Evolutionary conservation across 192 early-diverging fungal species (phyloP).

Genomic region (Dissophora globulifera): DNA sequence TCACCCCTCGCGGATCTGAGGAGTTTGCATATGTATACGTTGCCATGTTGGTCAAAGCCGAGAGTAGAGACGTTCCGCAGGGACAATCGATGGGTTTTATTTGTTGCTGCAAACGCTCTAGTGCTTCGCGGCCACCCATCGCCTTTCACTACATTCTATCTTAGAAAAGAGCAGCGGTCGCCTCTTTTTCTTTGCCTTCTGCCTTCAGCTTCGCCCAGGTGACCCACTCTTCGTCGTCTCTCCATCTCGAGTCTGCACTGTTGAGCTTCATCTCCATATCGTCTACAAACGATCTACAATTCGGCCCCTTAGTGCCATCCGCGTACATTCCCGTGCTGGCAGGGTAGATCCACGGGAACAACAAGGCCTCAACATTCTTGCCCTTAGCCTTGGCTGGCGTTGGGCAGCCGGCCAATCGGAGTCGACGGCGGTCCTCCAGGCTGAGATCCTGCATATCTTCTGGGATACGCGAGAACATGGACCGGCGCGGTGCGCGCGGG

Average conservation of each 20-base stretch:
- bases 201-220: constrained; percentile 44
- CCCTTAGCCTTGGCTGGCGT: constrained; percentile 46
- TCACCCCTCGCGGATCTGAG: too few relatives aligned
- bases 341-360: constrained; percentile 46
- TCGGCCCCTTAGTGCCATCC: constrained; percentile 35
- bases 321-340: constrained; percentile 39
- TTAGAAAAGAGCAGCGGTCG: constrained; percentile 38
- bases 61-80: too few relatives aligned
- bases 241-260: constrained; percentile 44
- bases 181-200: constrained; percentile 45
- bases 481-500: constrained; percentile 32
- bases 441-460: constrained; percentile 32
- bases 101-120: neutral
- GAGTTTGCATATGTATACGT: too few relatives aligned
- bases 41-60: neutral
- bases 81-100: too few relatives aligned
- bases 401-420: constrained; percentile 31
- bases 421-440: constrained; percentile 21
- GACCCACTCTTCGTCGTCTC: constrained; percentile 47
- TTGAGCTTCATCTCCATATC: constrained; percentile 52
- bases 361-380: constrained; percentile 36
- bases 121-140: neutral
- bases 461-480: constrained; percentile 48
- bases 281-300: constrained; percentile 35
- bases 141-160: constrained; percentile 10